A percentile compares a stretch with the other conserved stretches of the same genome.
Conservation (phyloP, 441 rosid genomes). For the Croton laevigatus region DNA sequence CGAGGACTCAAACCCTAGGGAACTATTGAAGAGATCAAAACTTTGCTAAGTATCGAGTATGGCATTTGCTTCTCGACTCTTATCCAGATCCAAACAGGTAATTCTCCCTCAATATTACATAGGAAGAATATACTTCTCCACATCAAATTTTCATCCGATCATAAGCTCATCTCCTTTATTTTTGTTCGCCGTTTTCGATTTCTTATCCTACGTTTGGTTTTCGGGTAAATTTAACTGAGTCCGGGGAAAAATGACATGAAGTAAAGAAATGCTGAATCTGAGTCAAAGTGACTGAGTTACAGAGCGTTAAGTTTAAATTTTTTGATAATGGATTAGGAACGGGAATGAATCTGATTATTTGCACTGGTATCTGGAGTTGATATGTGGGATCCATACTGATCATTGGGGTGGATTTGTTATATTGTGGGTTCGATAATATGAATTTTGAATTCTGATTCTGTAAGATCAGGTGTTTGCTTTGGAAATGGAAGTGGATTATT, state of each 20-base stretch:
- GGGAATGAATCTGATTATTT: slow-evolving; percentile 1
- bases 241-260: not conserved
- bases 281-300: not conserved
- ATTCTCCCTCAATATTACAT: not conserved
- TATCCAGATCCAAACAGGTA: slow-evolving; percentile 88
- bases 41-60: slow-evolving; percentile 28
- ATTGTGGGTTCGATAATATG: not conserved
- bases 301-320: not conserved
- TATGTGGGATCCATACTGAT: no score
- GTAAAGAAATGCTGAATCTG: not conserved
- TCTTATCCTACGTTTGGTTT: slow-evolving; percentile 2
- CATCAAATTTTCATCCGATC: not conserved
- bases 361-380: not conserved
- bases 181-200: not conserved
- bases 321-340: not conserved
- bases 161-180: not conserved
- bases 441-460: no score
- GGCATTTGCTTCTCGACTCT: slow-evolving; percentile 70
- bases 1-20: slow-evolving; percentile 26
- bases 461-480: not conserved
- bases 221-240: not conserved
- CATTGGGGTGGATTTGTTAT: no score
- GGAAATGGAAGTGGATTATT: not conserved
- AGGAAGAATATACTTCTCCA: slow-evolving; percentile 1
- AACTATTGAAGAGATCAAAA: not conserved